phyloP scores from a whole-genome alignment of 306 rosid species.

The Cotoneaster glaucophyllus region DNA sequence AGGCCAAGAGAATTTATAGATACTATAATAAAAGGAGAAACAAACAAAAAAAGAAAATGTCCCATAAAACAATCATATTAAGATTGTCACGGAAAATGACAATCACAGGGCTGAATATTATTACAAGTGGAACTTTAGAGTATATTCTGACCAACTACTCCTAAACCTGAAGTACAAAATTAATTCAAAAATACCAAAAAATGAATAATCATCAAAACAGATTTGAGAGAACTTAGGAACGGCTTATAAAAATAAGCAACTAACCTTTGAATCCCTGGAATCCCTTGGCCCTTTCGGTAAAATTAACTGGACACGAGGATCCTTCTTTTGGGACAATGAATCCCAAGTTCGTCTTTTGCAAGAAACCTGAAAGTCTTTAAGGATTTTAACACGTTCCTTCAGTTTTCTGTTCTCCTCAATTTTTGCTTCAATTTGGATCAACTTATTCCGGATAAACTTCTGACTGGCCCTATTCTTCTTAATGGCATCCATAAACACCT shows the following conservation, averaged over 20 bases:
- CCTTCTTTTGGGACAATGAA: conserved; percentile 67
- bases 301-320: conserved; percentile 67
- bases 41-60: neutral
- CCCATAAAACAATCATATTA: neutral
- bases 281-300: conserved; percentile 36
- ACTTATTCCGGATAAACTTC: conserved; percentile 54
- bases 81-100: neutral
- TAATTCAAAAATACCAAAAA: neutral
- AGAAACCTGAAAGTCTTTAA: conserved; percentile 67
- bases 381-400: conserved; percentile 55
- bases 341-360: conserved; percentile 61
- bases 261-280: conserved; percentile 46
- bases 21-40: neutral
- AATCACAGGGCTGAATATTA: neutral
- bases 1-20: neutral
- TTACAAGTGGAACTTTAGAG: neutral
- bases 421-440: conserved; percentile 67
- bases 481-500: conserved; percentile 60
- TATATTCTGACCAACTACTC: neutral
- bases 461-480: conserved; percentile 71
- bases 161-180: neutral
- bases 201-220: neutral
- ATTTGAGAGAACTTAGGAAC: neutral
- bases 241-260: conserved; percentile 8
- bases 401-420: conserved; percentile 64